Conservation (phyloP, 169 alveolate genomes). For the Miamiensis avidus region DNA sequence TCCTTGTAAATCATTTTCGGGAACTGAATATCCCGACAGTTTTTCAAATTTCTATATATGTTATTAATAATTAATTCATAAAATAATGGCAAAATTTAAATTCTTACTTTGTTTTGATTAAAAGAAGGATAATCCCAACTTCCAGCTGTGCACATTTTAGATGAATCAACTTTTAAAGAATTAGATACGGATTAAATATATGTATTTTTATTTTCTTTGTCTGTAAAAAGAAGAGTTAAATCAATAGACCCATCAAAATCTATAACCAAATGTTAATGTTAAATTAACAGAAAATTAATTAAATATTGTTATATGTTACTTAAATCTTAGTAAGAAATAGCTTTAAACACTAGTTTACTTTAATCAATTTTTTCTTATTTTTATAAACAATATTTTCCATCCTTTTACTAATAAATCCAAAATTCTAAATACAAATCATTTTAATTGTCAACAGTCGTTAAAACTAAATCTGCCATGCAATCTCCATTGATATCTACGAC, state of each 20-base stretch:
- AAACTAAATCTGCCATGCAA: conserved; percentile 44
- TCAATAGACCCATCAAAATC: conserved; percentile 27
- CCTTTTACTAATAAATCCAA: conserved; percentile 32
- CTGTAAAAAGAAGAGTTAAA: neutral
- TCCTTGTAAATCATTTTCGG: too few relatives aligned
- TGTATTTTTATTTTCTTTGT: neutral
- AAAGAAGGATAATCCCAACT: neutral
- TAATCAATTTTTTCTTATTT: neutral
- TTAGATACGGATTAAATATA: neutral
- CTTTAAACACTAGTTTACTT: neutral
- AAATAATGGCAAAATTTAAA: too few relatives aligned
- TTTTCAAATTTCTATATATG: too few relatives aligned
- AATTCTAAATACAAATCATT: conserved; percentile 15
- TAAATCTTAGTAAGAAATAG: conserved; percentile 6
- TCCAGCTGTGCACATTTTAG: neutral
- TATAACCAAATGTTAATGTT: neutral
- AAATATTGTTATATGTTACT: neutral
- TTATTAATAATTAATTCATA: too few relatives aligned
- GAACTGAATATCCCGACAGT: too few relatives aligned
- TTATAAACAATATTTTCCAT: conserved; percentile 28
- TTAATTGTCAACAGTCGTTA: conserved; percentile 1
- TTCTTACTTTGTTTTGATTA: too few relatives aligned
- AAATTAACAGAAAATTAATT: conserved; percentile 7
- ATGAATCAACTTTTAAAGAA: neutral
- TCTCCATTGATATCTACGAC: conserved; percentile 45